phyloP scores from a whole-genome alignment of 2,329 filamentous ascomycete genomes.

The Fusarium albidum region DNA sequence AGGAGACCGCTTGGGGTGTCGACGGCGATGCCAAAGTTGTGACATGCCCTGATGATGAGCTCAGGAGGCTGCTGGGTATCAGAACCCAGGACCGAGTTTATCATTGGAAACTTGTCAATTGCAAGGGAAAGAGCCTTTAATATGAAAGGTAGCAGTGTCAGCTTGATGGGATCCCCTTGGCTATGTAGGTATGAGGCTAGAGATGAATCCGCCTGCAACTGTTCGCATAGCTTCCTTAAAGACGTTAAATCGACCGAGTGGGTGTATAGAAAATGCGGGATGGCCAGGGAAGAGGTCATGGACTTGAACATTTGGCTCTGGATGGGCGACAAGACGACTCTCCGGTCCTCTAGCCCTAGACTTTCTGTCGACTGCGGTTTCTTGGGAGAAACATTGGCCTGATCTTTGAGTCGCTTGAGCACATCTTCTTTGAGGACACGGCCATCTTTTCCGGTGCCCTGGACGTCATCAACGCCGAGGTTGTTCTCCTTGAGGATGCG shows the following conservation, averaged over 20 bases:
- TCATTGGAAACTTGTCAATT: background rate
- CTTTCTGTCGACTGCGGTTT: background rate
- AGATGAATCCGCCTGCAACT: too few species aligned
- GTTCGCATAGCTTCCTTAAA: background rate
- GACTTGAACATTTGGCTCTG: conserved; percentile 19
- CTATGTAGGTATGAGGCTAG: background rate
- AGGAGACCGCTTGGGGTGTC: conserved; percentile 16
- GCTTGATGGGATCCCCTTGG: background rate
- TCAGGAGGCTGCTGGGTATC: background rate
- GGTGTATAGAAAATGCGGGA: conserved; percentile 23
- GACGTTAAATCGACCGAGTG: conserved; percentile 11
- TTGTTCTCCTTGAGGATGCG: conserved; percentile 8
- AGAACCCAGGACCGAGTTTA: conserved; percentile 4
- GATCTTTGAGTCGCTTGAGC: too few species aligned
- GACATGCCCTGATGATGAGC: conserved; percentile 1
- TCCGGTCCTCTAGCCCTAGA: background rate
- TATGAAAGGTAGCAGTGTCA: conserved; percentile 5
- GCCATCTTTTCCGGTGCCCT: conserved; percentile 9
- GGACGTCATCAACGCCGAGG: background rate
- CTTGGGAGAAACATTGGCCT: background rate
- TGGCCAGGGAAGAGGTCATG: conserved; percentile 14
- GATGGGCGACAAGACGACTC: background rate
- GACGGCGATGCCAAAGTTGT: conserved; percentile 19
- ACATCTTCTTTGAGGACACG: conserved; percentile 17
- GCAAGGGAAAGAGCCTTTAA: conserved; percentile 17